These are phyloP conservation scores for Leucocoprinus sp. DNA, from an alignment of 768 basidiomycete species.

Conservation along the genomic window DNA sequence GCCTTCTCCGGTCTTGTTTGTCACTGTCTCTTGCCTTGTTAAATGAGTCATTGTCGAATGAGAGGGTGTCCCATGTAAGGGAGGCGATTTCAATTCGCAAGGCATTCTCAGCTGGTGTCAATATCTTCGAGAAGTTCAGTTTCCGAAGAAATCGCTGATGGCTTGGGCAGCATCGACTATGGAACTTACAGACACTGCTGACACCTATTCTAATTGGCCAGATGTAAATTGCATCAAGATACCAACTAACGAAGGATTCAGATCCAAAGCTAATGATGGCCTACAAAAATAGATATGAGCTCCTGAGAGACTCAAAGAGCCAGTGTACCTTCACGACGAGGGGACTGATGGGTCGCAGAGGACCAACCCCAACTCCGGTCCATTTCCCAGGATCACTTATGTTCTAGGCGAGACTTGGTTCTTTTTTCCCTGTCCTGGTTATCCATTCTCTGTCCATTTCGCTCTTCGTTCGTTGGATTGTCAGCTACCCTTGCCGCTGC, in stretches of 20 bases:
- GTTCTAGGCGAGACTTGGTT: conserved; percentile 56
- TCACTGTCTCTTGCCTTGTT: too few relatives aligned
- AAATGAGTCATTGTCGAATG: too few relatives aligned
- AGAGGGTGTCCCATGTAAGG: conserved; percentile 87
- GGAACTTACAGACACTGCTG: conserved; percentile 67
- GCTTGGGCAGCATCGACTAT: conserved; percentile 84
- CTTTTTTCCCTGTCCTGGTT: conserved; percentile 50
- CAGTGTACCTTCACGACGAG: conserved; percentile 67
- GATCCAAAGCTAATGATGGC: conserved; percentile 65
- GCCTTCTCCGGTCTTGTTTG: conserved; percentile 26
- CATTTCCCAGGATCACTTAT: conserved; percentile 75
- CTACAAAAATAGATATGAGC: conserved; percentile 22
- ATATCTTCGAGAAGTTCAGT: conserved; percentile 68
- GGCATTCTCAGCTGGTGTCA: conserved; percentile 52
- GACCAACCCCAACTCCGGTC: conserved; percentile 59
- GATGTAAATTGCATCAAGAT: conserved; percentile 22
- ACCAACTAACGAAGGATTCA: conserved; percentile 47
- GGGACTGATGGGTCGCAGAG: conserved; percentile 65
- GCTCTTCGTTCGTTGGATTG: conserved; percentile 53
- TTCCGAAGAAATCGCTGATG: conserved; percentile 67
- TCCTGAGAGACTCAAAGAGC: background rate
- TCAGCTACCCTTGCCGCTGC: conserved; percentile 53
- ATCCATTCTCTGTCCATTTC: conserved; percentile 54
- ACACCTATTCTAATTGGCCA: conserved; percentile 50
- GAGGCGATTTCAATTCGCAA: conserved; percentile 59